Conservation (phyloP, 1,284 basidiomycete species). For the Afroboletus lepidellus region DNA sequence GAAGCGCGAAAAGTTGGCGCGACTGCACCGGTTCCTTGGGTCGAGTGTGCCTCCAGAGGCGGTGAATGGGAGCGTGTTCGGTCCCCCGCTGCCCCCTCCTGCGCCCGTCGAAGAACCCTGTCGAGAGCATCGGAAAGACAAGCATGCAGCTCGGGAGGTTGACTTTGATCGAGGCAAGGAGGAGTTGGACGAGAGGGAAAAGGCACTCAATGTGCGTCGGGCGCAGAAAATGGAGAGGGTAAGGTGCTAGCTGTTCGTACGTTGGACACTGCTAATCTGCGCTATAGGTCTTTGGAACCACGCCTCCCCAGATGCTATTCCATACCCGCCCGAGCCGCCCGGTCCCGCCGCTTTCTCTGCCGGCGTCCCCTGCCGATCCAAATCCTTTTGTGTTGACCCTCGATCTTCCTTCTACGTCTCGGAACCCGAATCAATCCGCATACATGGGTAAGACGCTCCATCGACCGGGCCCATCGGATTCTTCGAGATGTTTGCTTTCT, state of each 20-base stretch:
- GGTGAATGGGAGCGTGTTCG: slow-evolving; percentile 51
- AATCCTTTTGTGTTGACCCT: slow-evolving; percentile 19
- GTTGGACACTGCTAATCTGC: slow-evolving; percentile 8
- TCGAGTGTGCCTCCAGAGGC: slow-evolving; percentile 70
- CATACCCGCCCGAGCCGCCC: slow-evolving; percentile 49
- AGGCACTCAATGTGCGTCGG: slow-evolving; percentile 71
- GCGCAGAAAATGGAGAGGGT: slow-evolving; percentile 86
- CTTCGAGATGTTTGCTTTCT: slow-evolving; percentile 48
- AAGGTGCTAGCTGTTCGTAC: slow-evolving; percentile 18
- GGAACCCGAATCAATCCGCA: slow-evolving; percentile 49
- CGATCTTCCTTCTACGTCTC: slow-evolving; percentile 25
- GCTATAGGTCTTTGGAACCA: slow-evolving; percentile 70
- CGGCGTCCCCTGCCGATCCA: slow-evolving; percentile 20
- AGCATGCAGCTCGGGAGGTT: slow-evolving; percentile 45
- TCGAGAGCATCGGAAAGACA: slow-evolving; percentile 14
- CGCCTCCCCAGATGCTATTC: slow-evolving; percentile 72
- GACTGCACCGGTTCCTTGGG: slow-evolving; percentile 77
- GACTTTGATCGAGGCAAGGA: slow-evolving; percentile 63
- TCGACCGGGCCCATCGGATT: slow-evolving; percentile 57
- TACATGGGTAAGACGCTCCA: slow-evolving; percentile 45
- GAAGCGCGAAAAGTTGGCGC: slow-evolving; percentile 72
- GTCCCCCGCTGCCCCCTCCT: slow-evolving; percentile 43
- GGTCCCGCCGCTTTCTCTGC: slow-evolving; percentile 18
- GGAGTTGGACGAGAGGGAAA: slow-evolving; percentile 66
- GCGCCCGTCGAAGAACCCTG: slow-evolving; percentile 23